These are phyloP conservation scores for Pichia heedii DNA, from an alignment of 805 yeast genomes.

Conservation along the genomic window DNA sequence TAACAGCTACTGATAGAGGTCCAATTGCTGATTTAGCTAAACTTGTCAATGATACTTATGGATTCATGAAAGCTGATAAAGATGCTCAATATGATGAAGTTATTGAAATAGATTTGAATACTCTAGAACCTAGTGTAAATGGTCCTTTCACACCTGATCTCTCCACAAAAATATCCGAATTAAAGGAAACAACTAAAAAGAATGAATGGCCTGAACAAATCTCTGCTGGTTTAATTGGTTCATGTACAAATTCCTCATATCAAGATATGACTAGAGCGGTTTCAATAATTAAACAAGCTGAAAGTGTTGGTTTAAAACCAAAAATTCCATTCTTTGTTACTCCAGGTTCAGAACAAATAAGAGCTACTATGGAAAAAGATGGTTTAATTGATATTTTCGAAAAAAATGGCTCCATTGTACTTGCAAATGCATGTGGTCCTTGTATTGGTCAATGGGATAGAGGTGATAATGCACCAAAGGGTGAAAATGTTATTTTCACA, in stretches of 20 bases:
- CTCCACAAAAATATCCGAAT: slow-evolving; percentile 86
- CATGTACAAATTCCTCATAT: slow-evolving; percentile 97
- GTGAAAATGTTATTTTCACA: slow-evolving; percentile 92
- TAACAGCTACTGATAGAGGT: slow-evolving; percentile 78
- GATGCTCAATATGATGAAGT: slow-evolving; percentile 92
- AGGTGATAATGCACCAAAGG: slow-evolving; percentile 76
- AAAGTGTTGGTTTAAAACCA: slow-evolving; percentile 80
- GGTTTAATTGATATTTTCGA: slow-evolving; percentile 84
- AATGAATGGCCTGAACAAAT: slow-evolving; percentile 92
- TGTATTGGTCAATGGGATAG: slow-evolving; percentile 99
- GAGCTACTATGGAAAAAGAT: slow-evolving; percentile 97
- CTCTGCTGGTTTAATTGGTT: slow-evolving; percentile 93
- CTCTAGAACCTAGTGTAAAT: slow-evolving; percentile 90
- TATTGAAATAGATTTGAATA: slow-evolving; percentile 80
- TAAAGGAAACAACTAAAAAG: slow-evolving; percentile 73
- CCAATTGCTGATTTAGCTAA: slow-evolving; percentile 77
- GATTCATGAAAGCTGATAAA: slow-evolving; percentile 74
- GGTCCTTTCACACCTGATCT: slow-evolving; percentile 99
- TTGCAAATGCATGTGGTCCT: slow-evolving; percentile 99
- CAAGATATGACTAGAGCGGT: slow-evolving; percentile 98
- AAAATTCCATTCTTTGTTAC: slow-evolving; percentile 89
- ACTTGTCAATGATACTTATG: slow-evolving; percentile 51
- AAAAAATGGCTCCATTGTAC: slow-evolving; percentile 86
- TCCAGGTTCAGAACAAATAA: slow-evolving; percentile 97
- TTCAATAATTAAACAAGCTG: slow-evolving; percentile 86